phyloP scores from a whole-genome alignment of 1,284 basidiomycete genomes.

The Puccinia coronata region DNA sequence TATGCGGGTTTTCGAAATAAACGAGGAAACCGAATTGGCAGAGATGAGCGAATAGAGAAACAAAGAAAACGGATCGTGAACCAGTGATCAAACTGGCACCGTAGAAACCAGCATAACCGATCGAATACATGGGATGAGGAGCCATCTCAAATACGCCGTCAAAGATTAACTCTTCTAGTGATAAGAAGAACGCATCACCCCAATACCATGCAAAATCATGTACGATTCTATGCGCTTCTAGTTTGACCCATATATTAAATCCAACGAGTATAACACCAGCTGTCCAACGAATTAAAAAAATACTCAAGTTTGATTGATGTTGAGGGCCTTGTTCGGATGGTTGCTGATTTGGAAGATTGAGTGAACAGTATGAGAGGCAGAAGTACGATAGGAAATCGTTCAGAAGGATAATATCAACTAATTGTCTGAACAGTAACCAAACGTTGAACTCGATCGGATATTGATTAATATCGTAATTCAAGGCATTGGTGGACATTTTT shows the following conservation, averaged over 20 bases:
- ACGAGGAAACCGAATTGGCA: conserved; percentile 93
- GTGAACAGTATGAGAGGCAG: conserved; percentile 74
- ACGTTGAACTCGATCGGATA: conserved; percentile 59
- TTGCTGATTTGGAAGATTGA: conserved; percentile 56
- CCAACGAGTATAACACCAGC: conserved; percentile 79
- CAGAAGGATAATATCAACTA: conserved; percentile 91
- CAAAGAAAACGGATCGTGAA: conserved; percentile 87
- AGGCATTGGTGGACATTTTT: conserved; percentile 37
- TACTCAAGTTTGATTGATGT: conserved; percentile 62
- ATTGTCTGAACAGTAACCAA: conserved; percentile 87
- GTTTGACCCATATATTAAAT: conserved; percentile 98
- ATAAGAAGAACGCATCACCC: conserved; percentile 92
- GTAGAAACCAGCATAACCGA: conserved; percentile 73
- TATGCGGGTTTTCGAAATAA: conserved; percentile 96
- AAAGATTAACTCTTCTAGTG: conserved; percentile 74
- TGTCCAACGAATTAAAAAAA: conserved; percentile 80
- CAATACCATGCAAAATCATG: conserved; percentile 82
- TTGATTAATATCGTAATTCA: conserved; percentile 48
- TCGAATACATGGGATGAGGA: conserved; percentile 87
- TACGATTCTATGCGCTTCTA: conserved; percentile 93
- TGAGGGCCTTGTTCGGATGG: conserved; percentile 75
- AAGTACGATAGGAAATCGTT: conserved; percentile 96
- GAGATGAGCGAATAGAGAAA: conserved; percentile 86
- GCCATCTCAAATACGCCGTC: conserved; percentile 95
- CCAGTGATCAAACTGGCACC: conserved; percentile 86